Evolutionary conservation across 2,329 filamentous ascomycete species (phyloP), one percentile per base, ranked within the genome.

Genomic region (Geosmithia flava): DNA sequence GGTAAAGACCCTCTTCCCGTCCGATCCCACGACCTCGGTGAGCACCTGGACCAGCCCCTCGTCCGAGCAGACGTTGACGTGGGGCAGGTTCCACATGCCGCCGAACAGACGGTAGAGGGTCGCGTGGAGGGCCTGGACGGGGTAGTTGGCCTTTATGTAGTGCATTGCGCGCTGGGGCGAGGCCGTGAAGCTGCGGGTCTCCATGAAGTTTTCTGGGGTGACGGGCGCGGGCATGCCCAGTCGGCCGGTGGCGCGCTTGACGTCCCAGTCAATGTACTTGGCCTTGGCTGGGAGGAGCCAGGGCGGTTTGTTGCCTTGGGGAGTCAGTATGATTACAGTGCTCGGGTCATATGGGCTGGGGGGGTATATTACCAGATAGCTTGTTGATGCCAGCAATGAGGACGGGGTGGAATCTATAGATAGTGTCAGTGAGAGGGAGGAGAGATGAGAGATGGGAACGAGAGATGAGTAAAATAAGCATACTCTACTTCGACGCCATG

Each of bases 281-380:
- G 75, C 80, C 68, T 90, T 90, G 42, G 78, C 80, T 2, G 80
- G 76, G 29, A 86, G 68, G 0, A 70, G 70, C 83, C 84, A 89
- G 1, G 87, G 86, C 0, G 86, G 85, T 53, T 78, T 78, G 62
- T 93, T 91, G 46, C 83, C 83, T 78, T 40, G 37, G 37, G 11
- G 16, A 16, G 33, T 39, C 8, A 16, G 33, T 39, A 39, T 8
- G 33, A 8, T 39, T n/a, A n/a, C n/a, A n/a, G n/a, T n/a, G n/a
- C n/a, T n/a, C n/a, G n/a, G n/a, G n/a, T n/a, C n/a, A n/a, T n/a
- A n/a, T n/a, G n/a, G n/a, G n/a, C n/a, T n/a, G n/a, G n/a, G n/a
- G n/a, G n/a, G n/a, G n/a, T 37, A 13, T 37, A 16, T 37, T 63
- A 80, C 78, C 78, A 43, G 74, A 74, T 19, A 68, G 71, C 37